A percentile compares a stretch with the other conserved stretches of the same genome.
phyloP scores from a whole-genome alignment of 2,329 filamentous ascomycete species.

The Cadophora sp. region DNA sequence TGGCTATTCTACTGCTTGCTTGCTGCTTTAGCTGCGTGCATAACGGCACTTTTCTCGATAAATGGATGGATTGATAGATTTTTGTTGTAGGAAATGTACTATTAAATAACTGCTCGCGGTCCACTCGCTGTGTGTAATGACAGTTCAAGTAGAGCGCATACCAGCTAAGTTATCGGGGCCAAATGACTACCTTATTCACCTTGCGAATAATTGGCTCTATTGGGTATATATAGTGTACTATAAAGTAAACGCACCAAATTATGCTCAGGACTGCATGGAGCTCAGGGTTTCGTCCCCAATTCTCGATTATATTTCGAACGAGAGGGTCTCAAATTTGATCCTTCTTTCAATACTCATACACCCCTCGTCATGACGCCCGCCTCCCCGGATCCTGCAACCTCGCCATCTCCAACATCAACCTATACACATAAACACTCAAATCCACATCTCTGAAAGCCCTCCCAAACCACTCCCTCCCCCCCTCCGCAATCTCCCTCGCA shows the following conservation, averaged over 20 bases:
- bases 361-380: too few species aligned
- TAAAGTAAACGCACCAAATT: too few species aligned
- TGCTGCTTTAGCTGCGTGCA: background rate
- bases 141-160: too few species aligned
- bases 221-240: too few species aligned
- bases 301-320: too few species aligned
- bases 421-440: conserved; percentile 63
- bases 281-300: too few species aligned
- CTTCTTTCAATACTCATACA: too few species aligned
- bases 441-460: conserved; percentile 73
- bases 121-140: background rate
- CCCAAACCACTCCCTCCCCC: conserved; percentile 73
- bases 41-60: background rate
- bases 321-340: too few species aligned
- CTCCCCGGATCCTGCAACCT: conserved; percentile 36
- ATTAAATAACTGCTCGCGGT: background rate
- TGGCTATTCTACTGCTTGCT: background rate
- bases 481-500: conserved; percentile 67
- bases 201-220: too few species aligned
- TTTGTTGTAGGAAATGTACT: background rate
- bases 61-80: background rate
- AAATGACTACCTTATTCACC: too few species aligned
- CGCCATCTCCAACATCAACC: conserved; percentile 68
- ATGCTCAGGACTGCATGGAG: too few species aligned
- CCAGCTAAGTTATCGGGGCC: too few species aligned